Conservation (phyloP, 768 basidiomycete genomes). For the Termitomyces sp. region DNA sequence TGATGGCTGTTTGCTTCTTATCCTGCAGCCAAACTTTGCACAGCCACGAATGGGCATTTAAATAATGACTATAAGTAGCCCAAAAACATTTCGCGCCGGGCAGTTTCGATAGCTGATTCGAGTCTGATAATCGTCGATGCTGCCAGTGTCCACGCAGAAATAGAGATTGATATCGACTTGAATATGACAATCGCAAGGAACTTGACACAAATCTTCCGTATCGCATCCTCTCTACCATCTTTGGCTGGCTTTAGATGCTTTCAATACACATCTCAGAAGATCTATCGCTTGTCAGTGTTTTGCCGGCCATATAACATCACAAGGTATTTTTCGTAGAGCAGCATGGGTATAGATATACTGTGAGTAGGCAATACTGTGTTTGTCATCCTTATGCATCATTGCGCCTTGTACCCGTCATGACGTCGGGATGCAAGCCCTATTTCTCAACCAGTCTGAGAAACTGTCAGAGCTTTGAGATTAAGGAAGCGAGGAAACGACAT, state of each 20-base stretch:
- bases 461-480: constrained; percentile 8
- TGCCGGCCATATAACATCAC: too few species aligned
- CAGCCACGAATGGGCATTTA: neutral
- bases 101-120: too few species aligned
- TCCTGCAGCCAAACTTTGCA: neutral
- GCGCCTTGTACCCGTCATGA: constrained; percentile 5
- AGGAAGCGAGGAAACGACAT: constrained; percentile 2
- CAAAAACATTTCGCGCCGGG: too few species aligned
- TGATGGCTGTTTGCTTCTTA: neutral
- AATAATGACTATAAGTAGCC: too few species aligned
- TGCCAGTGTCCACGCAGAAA: too few species aligned
- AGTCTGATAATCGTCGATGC: too few species aligned
- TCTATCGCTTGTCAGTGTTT: neutral
- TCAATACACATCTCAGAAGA: neutral
- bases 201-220: neutral
- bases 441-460: constrained; percentile 38
- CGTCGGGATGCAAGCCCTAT: constrained; percentile 27
- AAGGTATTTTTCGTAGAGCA: neutral
- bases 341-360: neutral
- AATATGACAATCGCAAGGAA: too few species aligned
- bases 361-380: neutral
- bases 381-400: neutral
- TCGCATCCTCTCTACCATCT: neutral
- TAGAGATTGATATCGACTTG: too few species aligned
- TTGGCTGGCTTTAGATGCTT: too few species aligned